Base-by-base conservation (phyloP, 2,329 filamentous ascomycete genomes). In the Exserohilum rostratum region DNA sequence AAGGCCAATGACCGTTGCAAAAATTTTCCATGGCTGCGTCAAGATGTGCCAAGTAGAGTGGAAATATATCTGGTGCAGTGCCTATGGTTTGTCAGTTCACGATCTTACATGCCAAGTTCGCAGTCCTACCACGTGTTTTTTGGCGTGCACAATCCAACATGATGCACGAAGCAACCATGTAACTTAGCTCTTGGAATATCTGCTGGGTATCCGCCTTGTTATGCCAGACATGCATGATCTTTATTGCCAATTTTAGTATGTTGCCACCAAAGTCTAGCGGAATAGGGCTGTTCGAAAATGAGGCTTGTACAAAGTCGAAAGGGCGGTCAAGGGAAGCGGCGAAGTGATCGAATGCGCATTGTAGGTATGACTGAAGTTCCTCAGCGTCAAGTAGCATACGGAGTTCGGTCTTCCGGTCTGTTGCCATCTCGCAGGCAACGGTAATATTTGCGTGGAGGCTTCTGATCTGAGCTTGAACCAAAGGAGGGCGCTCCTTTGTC, bases 311-410 rank as follows among this genome's bases (percentile, higher is more conserved):
- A 57, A 84, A 83, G 59, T 84, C 78, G 62, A 84, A 84, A 3
- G 82, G 79, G 0, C 66, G 67, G 42, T 80, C 72, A 4, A 83
- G 65, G 34, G 76, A 69, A 1, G 66, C 67, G 2, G 79, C 70
- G 50, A 82, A 84, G 56, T 84, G 82, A 42, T 81, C 77, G 58
- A 82, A 83, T 0, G 79, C 82, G 22, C 67, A 73, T 59, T 82
- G 76, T 2, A 84, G 66, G 58, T 82, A 83, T 0, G 70, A 60
- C 34, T 82, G 76, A 5, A 84, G 65, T 17, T 80, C 74, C 12
- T 80, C 78, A 1, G 77, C 73, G 34, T 78, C 76, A 12, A 78
- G 74, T 2, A 82, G 66, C 78, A 83, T 81, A 5, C 81, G 77
- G 4, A 79, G 33, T 27, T 18, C n/a, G 17, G n/a, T 13, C 15